phyloP scores from a whole-genome alignment of 306 rosid genomes.

The Sechiopsis laciniata region DNA sequence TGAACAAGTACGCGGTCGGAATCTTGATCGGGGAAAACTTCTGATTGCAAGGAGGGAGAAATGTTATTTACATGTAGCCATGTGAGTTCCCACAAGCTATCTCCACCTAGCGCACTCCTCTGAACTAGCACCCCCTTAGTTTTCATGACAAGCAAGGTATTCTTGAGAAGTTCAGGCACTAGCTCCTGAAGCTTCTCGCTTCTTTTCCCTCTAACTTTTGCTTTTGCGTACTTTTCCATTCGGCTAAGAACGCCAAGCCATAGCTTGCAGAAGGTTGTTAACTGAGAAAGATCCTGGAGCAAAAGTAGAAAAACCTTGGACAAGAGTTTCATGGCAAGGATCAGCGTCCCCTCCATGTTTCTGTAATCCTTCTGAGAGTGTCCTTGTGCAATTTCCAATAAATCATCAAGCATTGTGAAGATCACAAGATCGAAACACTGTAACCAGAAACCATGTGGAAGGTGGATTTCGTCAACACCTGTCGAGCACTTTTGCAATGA shows the following conservation, averaged over 20 bases:
- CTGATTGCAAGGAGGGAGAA: slow-evolving; percentile 76
- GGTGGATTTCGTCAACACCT: slow-evolving; percentile 61
- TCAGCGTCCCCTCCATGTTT: slow-evolving; percentile 94
- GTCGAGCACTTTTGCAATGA: slow-evolving; percentile 79
- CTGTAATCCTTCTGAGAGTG: slow-evolving; percentile 82
- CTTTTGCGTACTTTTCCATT: slow-evolving; percentile 87
- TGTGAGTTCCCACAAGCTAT: slow-evolving; percentile 94
- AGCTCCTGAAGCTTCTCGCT: slow-evolving; percentile 84
- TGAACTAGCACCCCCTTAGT: slow-evolving; percentile 61
- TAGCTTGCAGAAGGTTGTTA: slow-evolving; percentile 83
- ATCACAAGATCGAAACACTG: slow-evolving; percentile 86
- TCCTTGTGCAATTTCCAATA: slow-evolving; percentile 89
- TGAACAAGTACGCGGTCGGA: slow-evolving; percentile 39
- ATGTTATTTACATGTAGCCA: slow-evolving; percentile 90
- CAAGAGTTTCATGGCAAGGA: slow-evolving; percentile 79
- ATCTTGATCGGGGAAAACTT: slow-evolving; percentile 79
- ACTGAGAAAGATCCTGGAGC: slow-evolving; percentile 64
- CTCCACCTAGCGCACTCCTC: slow-evolving; percentile 86
- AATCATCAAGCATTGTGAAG: slow-evolving; percentile 94
- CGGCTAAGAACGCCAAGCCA: slow-evolving; percentile 91
- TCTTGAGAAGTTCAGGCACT: slow-evolving; percentile 82
- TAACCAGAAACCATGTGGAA: slow-evolving; percentile 54
- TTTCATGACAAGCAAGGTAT: slow-evolving; percentile 74
- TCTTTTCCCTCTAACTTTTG: slow-evolving; percentile 73
- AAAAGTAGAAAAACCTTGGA: slow-evolving; percentile 73